Conservation (phyloP, 2,329 filamentous ascomycete genomes). For the Zymoseptoria brevis region DNA sequence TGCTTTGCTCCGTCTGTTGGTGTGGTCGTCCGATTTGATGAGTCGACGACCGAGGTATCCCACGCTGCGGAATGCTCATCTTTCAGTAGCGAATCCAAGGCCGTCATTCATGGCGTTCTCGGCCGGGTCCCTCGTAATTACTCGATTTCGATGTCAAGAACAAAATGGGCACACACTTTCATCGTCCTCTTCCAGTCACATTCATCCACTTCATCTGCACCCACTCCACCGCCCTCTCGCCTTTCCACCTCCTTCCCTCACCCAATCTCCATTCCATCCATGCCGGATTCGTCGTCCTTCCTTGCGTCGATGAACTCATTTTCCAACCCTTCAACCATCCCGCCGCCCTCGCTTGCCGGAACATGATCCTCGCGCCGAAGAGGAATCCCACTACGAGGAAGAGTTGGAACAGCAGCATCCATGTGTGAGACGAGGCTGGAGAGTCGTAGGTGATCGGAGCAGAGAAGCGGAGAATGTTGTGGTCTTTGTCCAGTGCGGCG, state of each 20-base stretch:
- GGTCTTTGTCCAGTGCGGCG: constrained; percentile 17
- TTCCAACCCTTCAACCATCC: constrained; percentile 5
- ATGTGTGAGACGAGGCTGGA: constrained; percentile 7
- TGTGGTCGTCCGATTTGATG: too few species aligned
- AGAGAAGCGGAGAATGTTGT: constrained; percentile 15
- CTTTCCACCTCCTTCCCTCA: neutral
- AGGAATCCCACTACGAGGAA: constrained; percentile 15
- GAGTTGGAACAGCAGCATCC: constrained; percentile 15
- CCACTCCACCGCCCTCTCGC: constrained; percentile 7
- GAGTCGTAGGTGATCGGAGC: constrained; percentile 3
- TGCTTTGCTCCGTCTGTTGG: too few species aligned
- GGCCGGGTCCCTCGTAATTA: too few species aligned
- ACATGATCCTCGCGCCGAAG: constrained; percentile 9
- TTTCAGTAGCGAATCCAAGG: too few species aligned
- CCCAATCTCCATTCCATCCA: neutral
- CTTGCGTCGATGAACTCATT: neutral
- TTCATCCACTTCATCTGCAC: constrained; percentile 12
- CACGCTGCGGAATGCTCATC: too few species aligned
- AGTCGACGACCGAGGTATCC: too few species aligned
- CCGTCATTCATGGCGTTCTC: too few species aligned
- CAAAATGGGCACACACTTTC: too few species aligned
- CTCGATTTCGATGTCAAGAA: too few species aligned
- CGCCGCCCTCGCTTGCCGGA: constrained; percentile 10
- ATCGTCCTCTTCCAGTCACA: neutral
- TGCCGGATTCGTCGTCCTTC: neutral